These are phyloP conservation scores for Paratrimastix pyriformis DNA, from an alignment of 78 protist genomes.

Conservation along the genomic window DNA sequence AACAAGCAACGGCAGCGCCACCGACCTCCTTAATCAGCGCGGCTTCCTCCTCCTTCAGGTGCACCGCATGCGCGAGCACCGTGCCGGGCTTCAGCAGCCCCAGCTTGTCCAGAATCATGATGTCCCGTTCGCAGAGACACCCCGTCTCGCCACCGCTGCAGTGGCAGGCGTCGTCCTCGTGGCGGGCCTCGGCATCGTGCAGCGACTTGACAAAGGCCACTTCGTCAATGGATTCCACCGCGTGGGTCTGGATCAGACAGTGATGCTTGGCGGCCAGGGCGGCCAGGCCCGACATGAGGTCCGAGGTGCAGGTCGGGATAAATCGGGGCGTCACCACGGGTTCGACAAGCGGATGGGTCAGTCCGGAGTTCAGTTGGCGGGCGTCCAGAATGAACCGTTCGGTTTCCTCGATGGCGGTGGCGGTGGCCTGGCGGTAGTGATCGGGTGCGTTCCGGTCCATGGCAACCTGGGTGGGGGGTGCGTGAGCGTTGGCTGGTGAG, in stretches of 20 bases:
- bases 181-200: no score
- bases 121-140: constrained; percentile 41
- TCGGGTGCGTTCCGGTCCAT: constrained; percentile 74
- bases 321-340: constrained; percentile 69
- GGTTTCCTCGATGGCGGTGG: not conserved
- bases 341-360: constrained; percentile 13
- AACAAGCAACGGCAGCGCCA: no score
- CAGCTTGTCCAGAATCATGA: not conserved
- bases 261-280: constrained; percentile 6
- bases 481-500: no score
- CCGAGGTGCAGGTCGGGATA: constrained; percentile 57
- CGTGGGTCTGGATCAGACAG: constrained; percentile 54
- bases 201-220: constrained; percentile 8
- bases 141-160: constrained; percentile 42
- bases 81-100: constrained; percentile 50
- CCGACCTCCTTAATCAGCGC: not conserved
- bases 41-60: constrained; percentile 45
- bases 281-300: constrained; percentile 37
- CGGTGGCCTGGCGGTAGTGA: constrained; percentile 51
- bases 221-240: constrained; percentile 46
- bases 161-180: no score
- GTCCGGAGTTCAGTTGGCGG: not conserved
- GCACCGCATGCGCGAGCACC: constrained; percentile 64
- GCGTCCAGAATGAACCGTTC: constrained; percentile 28
- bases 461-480: no score